A percentile compares a stretch with the other conserved stretches of the same genome.
Evolutionary conservation across 2,329 filamentous ascomycete species (phyloP).

Genomic region (Balansia obtecta): DNA sequence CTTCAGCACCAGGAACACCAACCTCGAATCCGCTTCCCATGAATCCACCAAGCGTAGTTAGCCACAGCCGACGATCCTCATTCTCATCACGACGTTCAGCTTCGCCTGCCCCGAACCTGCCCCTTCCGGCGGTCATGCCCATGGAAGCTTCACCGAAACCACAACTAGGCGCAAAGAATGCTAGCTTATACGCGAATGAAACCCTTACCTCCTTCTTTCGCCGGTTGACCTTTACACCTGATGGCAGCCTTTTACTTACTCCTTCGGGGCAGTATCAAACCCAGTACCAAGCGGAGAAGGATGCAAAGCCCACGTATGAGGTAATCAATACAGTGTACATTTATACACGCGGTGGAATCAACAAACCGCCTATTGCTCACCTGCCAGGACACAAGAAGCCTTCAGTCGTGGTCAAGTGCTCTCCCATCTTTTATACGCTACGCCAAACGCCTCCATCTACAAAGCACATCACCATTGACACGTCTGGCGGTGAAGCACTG

Average conservation of each 20-base stretch:
- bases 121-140: slow-evolving; percentile 88
- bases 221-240: slow-evolving; percentile 84
- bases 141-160: slow-evolving; percentile 82
- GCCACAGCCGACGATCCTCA: slow-evolving; percentile 87
- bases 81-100: slow-evolving; percentile 81
- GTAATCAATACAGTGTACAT: slow-evolving; percentile 97
- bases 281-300: slow-evolving; percentile 51
- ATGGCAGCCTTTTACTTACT: slow-evolving; percentile 86
- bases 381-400: slow-evolving; percentile 96
- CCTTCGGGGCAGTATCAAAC: slow-evolving; percentile 93
- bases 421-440: slow-evolving; percentile 75
- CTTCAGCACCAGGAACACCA: slow-evolving; percentile 88
- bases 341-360: slow-evolving; percentile 90
- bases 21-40: slow-evolving; percentile 82
- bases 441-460: slow-evolving; percentile 57
- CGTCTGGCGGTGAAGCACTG: slow-evolving; percentile 74
- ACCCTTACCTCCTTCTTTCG: slow-evolving; percentile 96
- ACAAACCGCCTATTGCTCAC: slow-evolving; percentile 90
- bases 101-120: slow-evolving; percentile 87
- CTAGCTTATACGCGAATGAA: slow-evolving; percentile 90
- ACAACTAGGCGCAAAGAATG: slow-evolving; percentile 62
- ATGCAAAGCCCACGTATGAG: slow-evolving; percentile 67
- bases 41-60: slow-evolving; percentile 84
- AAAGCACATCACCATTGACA: slow-evolving; percentile 89
- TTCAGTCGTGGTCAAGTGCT: slow-evolving; percentile 90